A percentile compares a stretch with the other conserved stretches of the same genome.
These are phyloP conservation scores for Thalassiosira profunda DNA, from an alignment of 108 stramenopile species.

Conservation along the genomic window DNA sequence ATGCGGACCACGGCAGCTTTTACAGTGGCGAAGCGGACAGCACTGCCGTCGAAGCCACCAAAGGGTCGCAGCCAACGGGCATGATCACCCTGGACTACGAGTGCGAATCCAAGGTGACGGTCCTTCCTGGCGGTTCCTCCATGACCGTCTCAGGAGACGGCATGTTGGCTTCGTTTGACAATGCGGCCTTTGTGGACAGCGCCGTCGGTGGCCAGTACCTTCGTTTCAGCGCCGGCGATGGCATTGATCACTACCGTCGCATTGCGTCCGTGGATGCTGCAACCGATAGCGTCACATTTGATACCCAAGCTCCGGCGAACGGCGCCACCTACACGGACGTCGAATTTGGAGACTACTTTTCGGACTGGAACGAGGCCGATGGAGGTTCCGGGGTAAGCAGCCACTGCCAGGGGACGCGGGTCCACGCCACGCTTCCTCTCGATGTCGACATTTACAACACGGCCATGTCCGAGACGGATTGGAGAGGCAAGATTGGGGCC, in stretches of 20 bases:
- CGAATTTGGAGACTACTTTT: conserved; percentile 76
- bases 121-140: conserved; percentile 14
- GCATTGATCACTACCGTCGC: conserved; percentile 46
- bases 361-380: conserved; percentile 58
- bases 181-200: conserved; percentile 13
- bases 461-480: conserved; percentile 32
- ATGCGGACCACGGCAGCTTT: conserved; percentile 45
- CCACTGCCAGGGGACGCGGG: conserved; percentile 40
- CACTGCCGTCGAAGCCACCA: conserved; percentile 34
- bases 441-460: conserved; percentile 25
- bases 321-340: conserved; percentile 56
- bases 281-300: conserved; percentile 16
- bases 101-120: conserved; percentile 59
- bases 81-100: conserved; percentile 69
- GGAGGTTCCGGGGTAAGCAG: conserved; percentile 63
- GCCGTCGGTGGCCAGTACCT: conserved; percentile 30
- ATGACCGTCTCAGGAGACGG: conserved; percentile 45
- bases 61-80: conserved; percentile 78
- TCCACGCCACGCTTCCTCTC: conserved; percentile 47
- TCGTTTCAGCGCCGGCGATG: conserved; percentile 51
- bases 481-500: conserved; percentile 55
- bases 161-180: conserved; percentile 42
- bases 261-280: conserved; percentile 32
- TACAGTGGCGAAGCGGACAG: conserved; percentile 35
- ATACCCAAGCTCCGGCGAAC: conserved; percentile 25